Evolutionary conservation across 441 rosid species (phyloP).

Genomic region (Brassica hybrid): DNA sequence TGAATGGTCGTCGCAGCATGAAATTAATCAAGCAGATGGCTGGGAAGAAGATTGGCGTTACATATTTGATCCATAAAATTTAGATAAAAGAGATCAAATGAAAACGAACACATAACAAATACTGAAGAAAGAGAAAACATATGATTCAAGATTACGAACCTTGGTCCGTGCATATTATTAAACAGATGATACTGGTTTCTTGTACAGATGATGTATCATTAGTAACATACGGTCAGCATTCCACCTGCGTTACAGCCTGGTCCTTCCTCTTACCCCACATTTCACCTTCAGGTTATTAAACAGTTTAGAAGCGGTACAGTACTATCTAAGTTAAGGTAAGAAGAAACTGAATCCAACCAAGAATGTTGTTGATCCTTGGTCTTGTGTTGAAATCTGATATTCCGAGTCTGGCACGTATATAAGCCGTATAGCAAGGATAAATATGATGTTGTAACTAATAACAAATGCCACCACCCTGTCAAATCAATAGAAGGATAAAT

Average conservation of each 20-base stretch:
- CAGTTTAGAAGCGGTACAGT: too few relatives aligned
- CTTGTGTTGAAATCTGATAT: constrained; percentile 56
- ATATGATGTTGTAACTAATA: constrained; percentile 50
- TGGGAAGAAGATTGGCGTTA: constrained; percentile 49
- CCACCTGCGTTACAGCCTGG: too few relatives aligned
- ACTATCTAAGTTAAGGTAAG: too few relatives aligned
- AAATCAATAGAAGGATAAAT: neutral
- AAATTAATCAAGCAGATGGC: constrained; percentile 56
- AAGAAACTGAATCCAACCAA: constrained; percentile 44
- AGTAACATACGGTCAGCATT: constrained; percentile 56
- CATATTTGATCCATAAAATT: too few relatives aligned
- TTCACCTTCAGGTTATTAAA: too few relatives aligned
- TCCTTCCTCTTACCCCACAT: too few relatives aligned
- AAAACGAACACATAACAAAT: neutral
- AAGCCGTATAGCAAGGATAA: constrained; percentile 63
- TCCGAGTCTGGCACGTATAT: constrained; percentile 75
- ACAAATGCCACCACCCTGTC: constrained; percentile 59
- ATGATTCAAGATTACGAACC: constrained; percentile 40
- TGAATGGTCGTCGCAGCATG: constrained; percentile 35
- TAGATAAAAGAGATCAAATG: constrained; percentile 5
- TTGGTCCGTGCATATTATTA: constrained; percentile 52
- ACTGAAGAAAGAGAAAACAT: neutral
- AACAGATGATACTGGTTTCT: constrained; percentile 52
- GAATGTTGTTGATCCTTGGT: constrained; percentile 52
- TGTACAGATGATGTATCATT: constrained; percentile 69